Percentiles rank a stretch among this genome's conserved stretches.
Conservation (phyloP, 495 filamentous ascomycete species). For the Tuber aestivum region DNA sequence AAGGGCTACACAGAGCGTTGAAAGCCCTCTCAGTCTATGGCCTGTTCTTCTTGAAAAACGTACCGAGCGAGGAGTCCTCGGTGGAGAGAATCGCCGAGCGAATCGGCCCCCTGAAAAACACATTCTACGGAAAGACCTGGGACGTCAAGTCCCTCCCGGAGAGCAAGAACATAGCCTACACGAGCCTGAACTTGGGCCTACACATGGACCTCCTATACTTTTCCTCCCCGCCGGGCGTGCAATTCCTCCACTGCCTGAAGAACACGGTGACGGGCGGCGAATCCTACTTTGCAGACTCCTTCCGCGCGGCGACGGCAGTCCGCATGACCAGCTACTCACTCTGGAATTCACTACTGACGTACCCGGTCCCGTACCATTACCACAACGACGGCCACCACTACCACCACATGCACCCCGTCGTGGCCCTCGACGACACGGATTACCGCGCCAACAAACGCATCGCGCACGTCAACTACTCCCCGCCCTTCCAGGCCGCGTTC, state of each 20-base stretch:
- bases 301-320: conserved; percentile 55
- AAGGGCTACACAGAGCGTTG: conserved; percentile 52
- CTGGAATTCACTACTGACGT: conserved; percentile 46
- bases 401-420: conserved; percentile 50
- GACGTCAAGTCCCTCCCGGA: conserved; percentile 70
- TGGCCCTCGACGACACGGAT: conserved; percentile 46
- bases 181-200: conserved; percentile 65
- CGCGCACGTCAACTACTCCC: conserved; percentile 60
- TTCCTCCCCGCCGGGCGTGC: conserved; percentile 66
- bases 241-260: conserved; percentile 78
- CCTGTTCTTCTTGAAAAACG: conserved; percentile 64
- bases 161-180: conserved; percentile 90
- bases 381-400: conserved; percentile 59
- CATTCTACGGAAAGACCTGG: conserved; percentile 87
- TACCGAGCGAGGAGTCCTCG: conserved; percentile 57
- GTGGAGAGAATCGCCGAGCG: conserved; percentile 62
- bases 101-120: conserved; percentile 69
- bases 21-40: conserved; percentile 55
- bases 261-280: conserved; percentile 70
- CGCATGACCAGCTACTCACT: conserved; percentile 17
- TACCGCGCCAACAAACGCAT: conserved; percentile 34
- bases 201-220: conserved; percentile 95
- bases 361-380: conserved; percentile 62
- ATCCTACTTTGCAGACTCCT: conserved; percentile 72
- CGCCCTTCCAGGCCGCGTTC: conserved; percentile 59